phyloP scores from a whole-genome alignment of 805 yeast genomes.

The Ogataea trehaloabstinens region DNA sequence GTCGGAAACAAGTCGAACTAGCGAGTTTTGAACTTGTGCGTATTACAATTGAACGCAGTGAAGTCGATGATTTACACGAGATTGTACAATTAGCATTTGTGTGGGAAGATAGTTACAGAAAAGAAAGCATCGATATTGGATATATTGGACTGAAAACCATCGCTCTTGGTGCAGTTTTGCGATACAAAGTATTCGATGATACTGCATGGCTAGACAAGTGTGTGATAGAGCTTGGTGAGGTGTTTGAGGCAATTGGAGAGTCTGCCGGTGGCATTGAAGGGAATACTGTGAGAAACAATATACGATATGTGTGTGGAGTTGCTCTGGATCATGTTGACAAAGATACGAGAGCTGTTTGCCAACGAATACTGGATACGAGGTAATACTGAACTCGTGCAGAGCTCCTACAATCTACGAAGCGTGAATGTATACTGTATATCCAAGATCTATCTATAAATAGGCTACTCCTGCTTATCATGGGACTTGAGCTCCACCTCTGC shows the following conservation, averaged over 20 bases:
- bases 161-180: neutral
- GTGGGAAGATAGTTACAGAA: neutral
- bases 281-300: neutral
- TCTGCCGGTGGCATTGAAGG: neutral
- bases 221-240: neutral
- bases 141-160: neutral
- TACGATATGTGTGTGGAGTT: neutral
- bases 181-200: neutral
- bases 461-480: too few relatives aligned
- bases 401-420: too few relatives aligned
- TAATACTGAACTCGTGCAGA: too few relatives aligned
- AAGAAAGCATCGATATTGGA: neutral
- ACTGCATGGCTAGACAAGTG: neutral
- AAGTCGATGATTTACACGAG: neutral
- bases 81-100: neutral
- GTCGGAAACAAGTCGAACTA: neutral
- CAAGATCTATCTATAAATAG: conserved; percentile 15
- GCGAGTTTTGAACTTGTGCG: neutral
- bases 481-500: conserved; percentile 43
- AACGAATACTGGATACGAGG: too few relatives aligned
- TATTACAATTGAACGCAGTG: neutral
- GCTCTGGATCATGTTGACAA: too few relatives aligned
- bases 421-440: neutral
- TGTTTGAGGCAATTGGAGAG: neutral
- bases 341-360: too few relatives aligned